Base-by-base conservation (phyloP, 176 grass and related monocot genomes). In the Miscanthus lutarioriparius region DNA sequence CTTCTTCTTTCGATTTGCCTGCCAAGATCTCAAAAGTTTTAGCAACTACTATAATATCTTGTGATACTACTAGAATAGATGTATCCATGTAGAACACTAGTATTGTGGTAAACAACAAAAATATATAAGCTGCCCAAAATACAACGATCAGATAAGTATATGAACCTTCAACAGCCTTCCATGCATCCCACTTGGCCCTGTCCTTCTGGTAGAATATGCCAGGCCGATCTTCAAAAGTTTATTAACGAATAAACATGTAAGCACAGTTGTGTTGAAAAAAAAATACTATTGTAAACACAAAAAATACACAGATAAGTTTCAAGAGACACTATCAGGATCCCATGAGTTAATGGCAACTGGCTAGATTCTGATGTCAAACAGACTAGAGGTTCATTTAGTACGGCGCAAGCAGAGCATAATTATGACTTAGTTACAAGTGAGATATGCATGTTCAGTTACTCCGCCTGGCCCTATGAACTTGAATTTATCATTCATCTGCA, bases 141-240 rank as follows among this genome's bases (percentile, higher is more conserved):
- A 79, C 35, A 76, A 56, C 2, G 33, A 45, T 78, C 16, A 32
- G 85, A 69, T 27, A 66, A 37, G 35, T 27, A 32, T 76, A 79
- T 37, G 33, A 67, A 98, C 93, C 93, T 96, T 96, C 82, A 81
- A 90, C 87, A 72, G 89, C 87, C 78, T 98, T 92, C 91, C 89
- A 98, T 45, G 93, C 89, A 76, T 92, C 86, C 96, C 96, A 95
- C 75, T 98, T 98, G 59, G 82, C 86, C 82, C 86, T 92, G 4
- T 90, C 88, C 75, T 58, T 95, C 30, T 40, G 25, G 85, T 64
- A 76, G 76, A 94, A 90, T 12, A 89, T 85, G 70, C 91, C 89
- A 70, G 93, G 96, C 8, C 85, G 85, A 74, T 64, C 96, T 98
- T 41, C 82, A 85, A 16, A 85, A 73, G 16, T 61, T 73, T 39